Evolutionary conservation across 306 rosid genomes (phyloP), one percentile per base, ranked within the genome.

Genomic region (Quercus wislizeni): DNA sequence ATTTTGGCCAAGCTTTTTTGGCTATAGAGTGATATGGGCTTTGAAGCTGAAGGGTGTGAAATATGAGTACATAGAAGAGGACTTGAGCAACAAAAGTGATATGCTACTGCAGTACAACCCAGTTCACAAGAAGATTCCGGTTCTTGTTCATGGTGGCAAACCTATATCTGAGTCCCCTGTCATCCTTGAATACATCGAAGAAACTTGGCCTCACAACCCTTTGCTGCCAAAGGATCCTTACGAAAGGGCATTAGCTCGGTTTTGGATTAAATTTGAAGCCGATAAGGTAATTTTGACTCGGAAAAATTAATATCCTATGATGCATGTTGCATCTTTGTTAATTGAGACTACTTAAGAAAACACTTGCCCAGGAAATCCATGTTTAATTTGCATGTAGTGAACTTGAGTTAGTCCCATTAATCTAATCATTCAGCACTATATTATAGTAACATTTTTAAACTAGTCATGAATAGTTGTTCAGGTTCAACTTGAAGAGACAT

Each of bases 231-330:
- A 65, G n/a, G 70, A 74, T 17, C 75, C 79, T 6, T 18, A 19
- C 28, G 20, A 80, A 33, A 80, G 43, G 61, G 74, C 75, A 3
- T 2, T 10, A 31, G 69, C 79, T 33, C 35, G 51, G 67, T 80
- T 80, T 10, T 80, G 83, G 79, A 78, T 69, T 14, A 65, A 52
- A 46, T 80, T 74, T 65, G 61, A 19, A 25, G 79, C 74, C 3
- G 61, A 74, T 10, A 74, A 54, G 75, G 70, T 80, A 67, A 33
- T 19, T 41, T 41, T 41, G 46, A 41, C 46, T 41, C 12, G 12
- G 12, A 41, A 1, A 7, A 41, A 41, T 41, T 41, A 41, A 41
- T 41, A 8, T 8, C 46, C 12, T 2, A 41, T 41, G 46, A 41
- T 41, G 11, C 46, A 41, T 41, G 11, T 41, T 41, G 46, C 46